These are phyloP conservation scores for Lachnellula suecica DNA, from an alignment of 2,329 filamentous ascomycete species.

Conservation along the genomic window DNA sequence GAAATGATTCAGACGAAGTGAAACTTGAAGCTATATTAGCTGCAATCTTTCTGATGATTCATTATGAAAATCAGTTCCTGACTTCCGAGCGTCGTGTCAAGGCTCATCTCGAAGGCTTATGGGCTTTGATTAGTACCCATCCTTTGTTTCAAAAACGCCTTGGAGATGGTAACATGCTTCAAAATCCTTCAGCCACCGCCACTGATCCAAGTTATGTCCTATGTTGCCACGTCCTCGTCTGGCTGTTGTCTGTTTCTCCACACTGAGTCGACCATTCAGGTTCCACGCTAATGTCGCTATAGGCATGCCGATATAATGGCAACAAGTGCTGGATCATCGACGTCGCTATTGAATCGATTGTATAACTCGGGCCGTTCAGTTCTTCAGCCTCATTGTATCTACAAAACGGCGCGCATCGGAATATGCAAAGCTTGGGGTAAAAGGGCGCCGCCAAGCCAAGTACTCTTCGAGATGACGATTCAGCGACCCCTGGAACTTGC, in stretches of 20 bases:
- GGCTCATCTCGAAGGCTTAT: not conserved
- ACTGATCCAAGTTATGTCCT: not conserved
- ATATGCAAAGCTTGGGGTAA: not conserved
- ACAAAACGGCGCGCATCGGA: not conserved
- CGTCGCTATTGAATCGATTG: not conserved
- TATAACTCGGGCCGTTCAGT: not conserved
- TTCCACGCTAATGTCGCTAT: not conserved
- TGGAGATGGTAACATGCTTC: not conserved
- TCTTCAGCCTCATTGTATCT: not conserved
- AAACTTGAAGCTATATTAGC: not conserved
- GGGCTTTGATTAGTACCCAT: not conserved
- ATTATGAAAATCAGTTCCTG: not conserved
- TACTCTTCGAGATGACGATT: not conserved
- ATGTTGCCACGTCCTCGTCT: not conserved
- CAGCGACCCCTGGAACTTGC: not conserved
- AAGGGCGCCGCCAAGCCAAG: not conserved
- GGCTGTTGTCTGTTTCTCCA: not conserved
- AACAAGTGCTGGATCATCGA: not conserved
- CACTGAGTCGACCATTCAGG: not conserved
- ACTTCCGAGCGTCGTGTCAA: not conserved
- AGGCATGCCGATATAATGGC: not conserved
- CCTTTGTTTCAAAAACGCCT: not conserved
- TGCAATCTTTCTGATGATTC: not conserved
- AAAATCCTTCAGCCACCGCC: not conserved
- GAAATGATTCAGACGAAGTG: not conserved